phyloP scores from a whole-genome alignment of 2,329 filamentous ascomycete species.

The Xylaria digitata region DNA sequence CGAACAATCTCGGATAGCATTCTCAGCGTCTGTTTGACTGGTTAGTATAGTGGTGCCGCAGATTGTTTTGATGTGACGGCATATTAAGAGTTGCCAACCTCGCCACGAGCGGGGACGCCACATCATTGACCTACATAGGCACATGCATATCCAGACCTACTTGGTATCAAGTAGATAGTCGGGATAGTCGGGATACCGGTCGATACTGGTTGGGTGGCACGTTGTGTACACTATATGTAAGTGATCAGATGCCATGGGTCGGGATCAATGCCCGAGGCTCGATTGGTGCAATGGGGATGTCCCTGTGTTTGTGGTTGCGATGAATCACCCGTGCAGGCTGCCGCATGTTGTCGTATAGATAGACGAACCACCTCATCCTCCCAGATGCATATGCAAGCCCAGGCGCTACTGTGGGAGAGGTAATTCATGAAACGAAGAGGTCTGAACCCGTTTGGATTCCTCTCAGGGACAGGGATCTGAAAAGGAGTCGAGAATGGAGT shows the following conservation, averaged over 20 bases:
- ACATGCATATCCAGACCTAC: not conserved
- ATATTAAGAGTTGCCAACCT: conserved; percentile 12
- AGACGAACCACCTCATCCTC: conserved; percentile 12
- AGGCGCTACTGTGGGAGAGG: conserved; percentile 27
- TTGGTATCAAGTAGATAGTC: not conserved
- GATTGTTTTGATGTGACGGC: conserved; percentile 15
- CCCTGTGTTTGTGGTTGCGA: not conserved
- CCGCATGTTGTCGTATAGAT: conserved; percentile 7
- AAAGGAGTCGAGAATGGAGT: conserved; percentile 23
- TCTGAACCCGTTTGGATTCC: not conserved
- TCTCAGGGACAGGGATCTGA: conserved; percentile 13
- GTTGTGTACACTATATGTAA: not conserved
- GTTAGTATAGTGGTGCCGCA: not conserved
- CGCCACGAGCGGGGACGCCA: conserved; percentile 12
- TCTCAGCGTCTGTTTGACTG: not conserved
- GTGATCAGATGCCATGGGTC: conserved; percentile 21
- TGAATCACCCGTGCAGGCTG: conserved; percentile 10
- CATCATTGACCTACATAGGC: conserved; percentile 4
- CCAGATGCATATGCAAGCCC: conserved; percentile 19
- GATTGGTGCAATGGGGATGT: conserved; percentile 9
- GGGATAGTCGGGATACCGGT: not conserved
- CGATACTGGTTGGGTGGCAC: not conserved
- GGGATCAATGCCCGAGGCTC: conserved; percentile 7
- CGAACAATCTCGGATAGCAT: not conserved
- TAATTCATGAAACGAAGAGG: conserved; percentile 23